These are phyloP conservation scores for Malassezia dermatis DNA, from an alignment of 1,284 basidiomycete species.

Conservation along the genomic window DNA sequence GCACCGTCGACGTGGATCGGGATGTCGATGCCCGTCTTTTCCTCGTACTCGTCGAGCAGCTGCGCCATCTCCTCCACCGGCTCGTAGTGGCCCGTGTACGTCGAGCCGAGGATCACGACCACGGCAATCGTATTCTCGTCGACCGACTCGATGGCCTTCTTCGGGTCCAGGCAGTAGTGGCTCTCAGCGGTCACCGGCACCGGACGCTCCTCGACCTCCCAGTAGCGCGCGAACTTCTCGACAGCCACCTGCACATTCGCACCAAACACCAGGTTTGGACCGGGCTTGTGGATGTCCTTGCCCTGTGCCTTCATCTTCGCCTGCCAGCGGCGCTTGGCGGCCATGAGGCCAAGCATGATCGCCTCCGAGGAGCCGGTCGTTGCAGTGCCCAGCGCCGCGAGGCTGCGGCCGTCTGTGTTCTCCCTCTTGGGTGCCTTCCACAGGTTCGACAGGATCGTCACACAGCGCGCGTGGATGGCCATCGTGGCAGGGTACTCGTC, in stretches of 20 bases:
- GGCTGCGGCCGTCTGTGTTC: conserved; percentile 23
- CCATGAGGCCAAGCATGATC: conserved; percentile 78
- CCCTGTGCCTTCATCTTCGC: conserved; percentile 72
- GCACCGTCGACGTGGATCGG: conserved; percentile 57
- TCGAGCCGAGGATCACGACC: conserved; percentile 57
- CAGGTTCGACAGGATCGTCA: conserved; percentile 77
- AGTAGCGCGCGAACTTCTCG: conserved; percentile 65
- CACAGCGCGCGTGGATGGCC: conserved; percentile 49
- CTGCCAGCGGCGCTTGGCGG: conserved; percentile 92
- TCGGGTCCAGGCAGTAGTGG: conserved; percentile 66
- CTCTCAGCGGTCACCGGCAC: conserved; percentile 34
- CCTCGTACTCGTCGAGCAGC: conserved; percentile 73
- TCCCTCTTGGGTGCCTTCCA: conserved; percentile 61
- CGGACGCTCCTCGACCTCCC: conserved; percentile 62
- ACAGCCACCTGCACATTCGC: conserved; percentile 61
- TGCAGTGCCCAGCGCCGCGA: conserved; percentile 56
- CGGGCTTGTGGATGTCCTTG: conserved; percentile 38
- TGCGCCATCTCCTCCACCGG: conserved; percentile 76
- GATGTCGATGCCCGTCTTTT: conserved; percentile 57
- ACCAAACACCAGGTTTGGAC: conserved; percentile 66
- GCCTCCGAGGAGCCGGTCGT: conserved; percentile 87
- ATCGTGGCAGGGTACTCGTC: conserved; percentile 68
- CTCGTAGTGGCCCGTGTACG: conserved; percentile 89
- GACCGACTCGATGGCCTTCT: conserved; percentile 72
- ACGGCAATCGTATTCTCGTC: conserved; percentile 66